These are phyloP conservation scores for Postia placenta DNA, from an alignment of 768 basidiomycete genomes.

Conservation along the genomic window DNA sequence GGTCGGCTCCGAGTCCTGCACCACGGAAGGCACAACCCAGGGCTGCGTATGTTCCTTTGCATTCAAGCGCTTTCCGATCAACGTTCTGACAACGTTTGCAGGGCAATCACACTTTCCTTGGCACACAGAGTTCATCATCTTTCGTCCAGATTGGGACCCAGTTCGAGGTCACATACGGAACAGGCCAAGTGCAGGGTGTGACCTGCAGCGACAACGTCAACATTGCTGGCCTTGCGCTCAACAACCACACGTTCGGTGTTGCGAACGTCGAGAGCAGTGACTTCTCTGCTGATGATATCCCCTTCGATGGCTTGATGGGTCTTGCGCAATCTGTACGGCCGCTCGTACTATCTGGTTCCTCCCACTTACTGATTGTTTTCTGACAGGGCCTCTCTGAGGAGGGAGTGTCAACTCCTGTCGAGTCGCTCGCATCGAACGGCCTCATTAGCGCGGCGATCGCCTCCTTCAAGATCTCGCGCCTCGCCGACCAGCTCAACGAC, in stretches of 20 bases:
- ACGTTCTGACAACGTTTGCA: conserved; percentile 19
- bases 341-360: conserved; percentile 1
- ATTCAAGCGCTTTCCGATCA: conserved; percentile 1
- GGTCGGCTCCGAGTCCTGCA: conserved; percentile 32
- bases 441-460: conserved; percentile 59
- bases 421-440: conserved; percentile 54
- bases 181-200: conserved; percentile 59
- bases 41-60: conserved; percentile 31
- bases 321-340: conserved; percentile 62
- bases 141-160: conserved; percentile 46
- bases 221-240: conserved; percentile 56
- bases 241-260: conserved; percentile 62
- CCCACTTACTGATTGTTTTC: neutral
- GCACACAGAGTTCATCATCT: conserved; percentile 50
- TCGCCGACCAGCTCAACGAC: conserved; percentile 62
- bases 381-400: conserved; percentile 58
- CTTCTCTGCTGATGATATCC: conserved; percentile 42
- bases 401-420: conserved; percentile 58
- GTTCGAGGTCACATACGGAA: conserved; percentile 65
- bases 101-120: conserved; percentile 67
- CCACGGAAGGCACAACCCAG: neutral
- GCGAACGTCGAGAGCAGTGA: conserved; percentile 52
- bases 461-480: conserved; percentile 76
- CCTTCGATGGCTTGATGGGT: conserved; percentile 76
- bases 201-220: conserved; percentile 58